Evolutionary conservation across 257 asterid species (phyloP), one percentile per base, ranked within the genome.

Genomic region (Echites panduratus): DNA sequence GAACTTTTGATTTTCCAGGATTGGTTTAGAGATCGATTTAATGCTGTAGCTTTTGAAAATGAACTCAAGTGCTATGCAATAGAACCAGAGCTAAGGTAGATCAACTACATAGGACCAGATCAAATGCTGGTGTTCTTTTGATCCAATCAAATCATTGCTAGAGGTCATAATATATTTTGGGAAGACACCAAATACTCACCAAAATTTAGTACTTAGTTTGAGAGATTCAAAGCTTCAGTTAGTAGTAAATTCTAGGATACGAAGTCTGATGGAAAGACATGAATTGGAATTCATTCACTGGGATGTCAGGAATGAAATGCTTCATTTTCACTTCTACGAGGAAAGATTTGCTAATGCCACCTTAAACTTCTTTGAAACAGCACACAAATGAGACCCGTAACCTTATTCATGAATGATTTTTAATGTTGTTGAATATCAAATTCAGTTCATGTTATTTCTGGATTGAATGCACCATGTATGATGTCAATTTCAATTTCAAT

Each of bases 81-180:
- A n/a, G 95, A 88, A n/a, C 83, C 84, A 19, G 35, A 73, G 35
- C 80, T 22, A 8, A 89, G 96, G 6, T 14, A 73, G 20, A 66
- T 87, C 8, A 87, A 88, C 86, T 90, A 90, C 64, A 84, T 84
- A 3, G 13, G 80, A 67, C 82, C 92, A 16, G 87, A 87, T 64
- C 79, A 76, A 65, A 84, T 88, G 93, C 71, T 90, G 11, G 78
- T 83, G 73, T 84, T 87, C 7, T 26, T 78, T 47, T 77, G 85
- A 40, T 20, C 70, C 4, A 79, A 84, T 77, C 85, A n/a, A n/a
- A n/a, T n/a, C n/a, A n/a, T n/a, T n/a, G n/a, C n/a, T n/a, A n/a
- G n/a, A n/a, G n/a, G n/a, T 8, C 96, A 88, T 70, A 85, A 82
- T 78, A 84, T 90, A 52, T 82, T 87, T 70, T 90, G 95, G 95